Evolutionary conservation across 2,329 filamentous ascomycete genomes (phyloP), one percentile per base, ranked within the genome.

Genomic region (Colletotrichum melonis): DNA sequence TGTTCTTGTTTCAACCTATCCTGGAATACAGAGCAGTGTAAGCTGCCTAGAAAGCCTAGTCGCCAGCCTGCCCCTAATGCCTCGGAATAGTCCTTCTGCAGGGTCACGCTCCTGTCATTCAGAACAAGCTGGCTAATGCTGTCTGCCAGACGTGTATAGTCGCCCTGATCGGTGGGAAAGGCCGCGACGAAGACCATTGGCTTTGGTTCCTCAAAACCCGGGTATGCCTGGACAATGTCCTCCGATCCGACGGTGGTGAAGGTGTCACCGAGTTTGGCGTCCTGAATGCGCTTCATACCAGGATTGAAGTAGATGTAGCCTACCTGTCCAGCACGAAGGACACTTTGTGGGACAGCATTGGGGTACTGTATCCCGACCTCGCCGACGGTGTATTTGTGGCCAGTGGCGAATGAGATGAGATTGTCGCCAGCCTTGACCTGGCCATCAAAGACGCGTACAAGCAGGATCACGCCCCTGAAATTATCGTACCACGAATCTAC

Each of bases 11-110:
- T 92, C 66, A 99, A 85, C 1, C 97, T 93, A 82, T 99, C 97
- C 83, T 99, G 95, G 78, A 99, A 99, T 5, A 99, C 97, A n/a
- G 95, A 98, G 84, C 97, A 98, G 82, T 99, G 97, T 60, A 99
- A 86, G 14, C 95, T 98, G n/a, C 97, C 97, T 4, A 99, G 85
- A 80, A 99, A 99, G 0, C 97, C 97, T 12, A 99, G 86, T 58
- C 97, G 92, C 93, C 97, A 99, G 2, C 97, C 97, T 1, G 96
- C 94, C 1, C 97, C 97, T 0, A 99, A 87, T 0, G 97, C 97
- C 79, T 98, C 95, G 0, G 95, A 98, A 30, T 94, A 94, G 80
- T 98, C 97, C 81, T 98, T 98, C 77, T 95, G 93, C 59, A 98
- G 86, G 3, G 95, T 98, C 38, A 99, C 94, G 80, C 95, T 98